Evolutionary conservation across 192 early-diverging fungal genomes (phyloP).

Genomic region (Entomortierella parvispora): DNA sequence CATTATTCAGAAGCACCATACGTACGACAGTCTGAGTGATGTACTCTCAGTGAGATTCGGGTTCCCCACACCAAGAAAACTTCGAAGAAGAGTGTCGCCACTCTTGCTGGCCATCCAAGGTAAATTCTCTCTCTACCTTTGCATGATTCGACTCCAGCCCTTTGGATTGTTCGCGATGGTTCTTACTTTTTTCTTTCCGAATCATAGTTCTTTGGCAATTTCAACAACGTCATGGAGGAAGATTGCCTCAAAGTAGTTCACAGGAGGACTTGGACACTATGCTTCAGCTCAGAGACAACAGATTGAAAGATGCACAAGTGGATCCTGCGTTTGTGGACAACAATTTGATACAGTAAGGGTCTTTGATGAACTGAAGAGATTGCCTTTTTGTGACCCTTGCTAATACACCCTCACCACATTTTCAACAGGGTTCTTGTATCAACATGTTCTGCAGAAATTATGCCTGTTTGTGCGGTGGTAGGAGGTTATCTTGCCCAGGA

Average conservation of each 20-base stretch:
- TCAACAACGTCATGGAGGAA: constrained; percentile 37
- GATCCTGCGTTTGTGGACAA: constrained; percentile 30
- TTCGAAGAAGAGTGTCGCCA: constrained; percentile 59
- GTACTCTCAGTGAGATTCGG: constrained; percentile 56
- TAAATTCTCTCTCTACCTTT: constrained; percentile 19
- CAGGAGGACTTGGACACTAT: constrained; percentile 55
- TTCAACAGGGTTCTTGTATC: constrained; percentile 57
- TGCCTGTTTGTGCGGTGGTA: constrained; percentile 84
- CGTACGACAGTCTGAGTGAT: constrained; percentile 49
- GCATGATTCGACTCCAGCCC: background rate
- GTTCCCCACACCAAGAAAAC: constrained; percentile 46
- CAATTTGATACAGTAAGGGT: constrained; percentile 29
- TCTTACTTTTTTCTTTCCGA: background rate
- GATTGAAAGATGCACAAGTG: constrained; percentile 32
- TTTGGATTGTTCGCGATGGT: background rate
- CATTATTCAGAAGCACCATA: constrained; percentile 31
- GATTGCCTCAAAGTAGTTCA: constrained; percentile 12
- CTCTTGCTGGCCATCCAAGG: constrained; percentile 62
- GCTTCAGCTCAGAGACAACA: constrained; percentile 30
- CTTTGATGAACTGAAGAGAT: no score
- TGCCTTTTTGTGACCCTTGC: background rate
- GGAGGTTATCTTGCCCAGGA: constrained; percentile 93
- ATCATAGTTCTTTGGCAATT: constrained; percentile 54
- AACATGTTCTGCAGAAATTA: constrained; percentile 71
- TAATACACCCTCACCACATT: background rate